A percentile compares a stretch with the other conserved stretches of the same genome.
These are phyloP conservation scores for Goniomonas avonlea DNA, from an alignment of 78 protist genomes.

Conservation along the genomic window DNA sequence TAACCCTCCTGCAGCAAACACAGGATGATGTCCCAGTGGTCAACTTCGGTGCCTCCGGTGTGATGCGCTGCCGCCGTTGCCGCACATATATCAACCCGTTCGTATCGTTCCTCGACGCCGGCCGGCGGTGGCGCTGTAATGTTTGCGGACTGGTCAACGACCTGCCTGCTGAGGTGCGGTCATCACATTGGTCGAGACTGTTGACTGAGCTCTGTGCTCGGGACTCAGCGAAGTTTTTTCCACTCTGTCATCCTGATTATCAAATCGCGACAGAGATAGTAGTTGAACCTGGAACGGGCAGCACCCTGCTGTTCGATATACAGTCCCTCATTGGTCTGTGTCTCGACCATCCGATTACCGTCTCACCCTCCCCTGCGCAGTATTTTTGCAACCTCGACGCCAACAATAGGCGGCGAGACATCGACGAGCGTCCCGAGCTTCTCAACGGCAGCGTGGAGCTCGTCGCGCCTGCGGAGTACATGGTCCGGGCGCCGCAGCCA, in stretches of 20 bases:
- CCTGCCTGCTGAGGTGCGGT: too few relatives aligned
- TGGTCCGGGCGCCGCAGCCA: slow-evolving; percentile 52
- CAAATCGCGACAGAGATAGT: too few relatives aligned
- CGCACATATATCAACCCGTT: slow-evolving; percentile 17
- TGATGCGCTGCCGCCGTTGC: slow-evolving; percentile 10
- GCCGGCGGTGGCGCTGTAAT: slow-evolving; percentile 5
- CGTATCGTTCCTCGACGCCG: slow-evolving; percentile 6
- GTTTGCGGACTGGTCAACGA: neutral
- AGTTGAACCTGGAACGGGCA: too few relatives aligned
- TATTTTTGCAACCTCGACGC: slow-evolving; percentile 58
- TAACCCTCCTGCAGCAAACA: too few relatives aligned
- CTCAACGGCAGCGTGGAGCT: slow-evolving; percentile 49
- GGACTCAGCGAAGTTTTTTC: too few relatives aligned
- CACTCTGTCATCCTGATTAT: too few relatives aligned
- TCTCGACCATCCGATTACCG: too few relatives aligned
- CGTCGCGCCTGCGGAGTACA: slow-evolving; percentile 55
- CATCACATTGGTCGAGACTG: too few relatives aligned
- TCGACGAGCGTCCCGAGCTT: slow-evolving; percentile 54
- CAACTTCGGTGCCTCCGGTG: slow-evolving; percentile 8
- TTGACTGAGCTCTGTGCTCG: too few relatives aligned
- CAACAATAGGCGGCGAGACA: slow-evolving; percentile 50
- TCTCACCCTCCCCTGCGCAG: too few relatives aligned
- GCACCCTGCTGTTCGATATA: too few relatives aligned
- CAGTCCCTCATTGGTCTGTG: too few relatives aligned
- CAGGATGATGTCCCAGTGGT: neutral